A percentile compares a stretch with the other conserved stretches of the same genome.
Conservation (phyloP, 768 basidiomycete genomes). For the Rossbeevera mucosa region DNA sequence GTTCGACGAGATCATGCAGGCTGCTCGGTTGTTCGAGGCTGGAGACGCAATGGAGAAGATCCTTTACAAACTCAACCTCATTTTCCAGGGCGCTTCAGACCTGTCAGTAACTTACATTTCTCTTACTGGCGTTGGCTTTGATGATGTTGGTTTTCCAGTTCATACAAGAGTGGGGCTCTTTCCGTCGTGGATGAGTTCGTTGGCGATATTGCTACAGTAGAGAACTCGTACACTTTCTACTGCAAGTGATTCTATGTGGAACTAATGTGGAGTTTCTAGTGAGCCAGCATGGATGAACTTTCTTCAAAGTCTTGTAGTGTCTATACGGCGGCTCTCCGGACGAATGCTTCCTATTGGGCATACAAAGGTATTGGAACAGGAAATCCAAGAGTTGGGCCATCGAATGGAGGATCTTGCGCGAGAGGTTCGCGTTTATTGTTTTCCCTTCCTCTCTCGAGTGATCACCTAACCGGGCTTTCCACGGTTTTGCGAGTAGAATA, state of each 20-base stretch:
- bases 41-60: conserved; percentile 48
- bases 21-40: conserved; percentile 44
- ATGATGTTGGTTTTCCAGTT: conserved; percentile 35
- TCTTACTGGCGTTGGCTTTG: neutral
- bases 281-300: conserved; percentile 62
- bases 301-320: conserved; percentile 54
- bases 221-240: conserved; percentile 52
- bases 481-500: conserved; percentile 5
- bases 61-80: conserved; percentile 48
- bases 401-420: conserved; percentile 61
- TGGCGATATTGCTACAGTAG: conserved; percentile 52
- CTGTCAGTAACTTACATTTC: conserved; percentile 41
- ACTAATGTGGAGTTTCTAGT: conserved; percentile 35
- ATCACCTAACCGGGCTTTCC: neutral
- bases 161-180: conserved; percentile 56
- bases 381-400: conserved; percentile 53
- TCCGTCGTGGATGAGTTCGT: conserved; percentile 62
- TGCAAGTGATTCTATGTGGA: conserved; percentile 4
- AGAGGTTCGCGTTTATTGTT: conserved; percentile 45
- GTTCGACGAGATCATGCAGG: conserved; percentile 55
- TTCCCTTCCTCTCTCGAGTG: neutral
- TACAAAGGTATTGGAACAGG: conserved; percentile 45
- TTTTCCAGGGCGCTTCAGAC: conserved; percentile 58
- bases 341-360: conserved; percentile 53
- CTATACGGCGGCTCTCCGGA: conserved; percentile 65